Evolutionary conservation across 1,139 yeast species (phyloP), one percentile per base, ranked within the genome.

Genomic region (Debaryomycetaceae sp.): DNA sequence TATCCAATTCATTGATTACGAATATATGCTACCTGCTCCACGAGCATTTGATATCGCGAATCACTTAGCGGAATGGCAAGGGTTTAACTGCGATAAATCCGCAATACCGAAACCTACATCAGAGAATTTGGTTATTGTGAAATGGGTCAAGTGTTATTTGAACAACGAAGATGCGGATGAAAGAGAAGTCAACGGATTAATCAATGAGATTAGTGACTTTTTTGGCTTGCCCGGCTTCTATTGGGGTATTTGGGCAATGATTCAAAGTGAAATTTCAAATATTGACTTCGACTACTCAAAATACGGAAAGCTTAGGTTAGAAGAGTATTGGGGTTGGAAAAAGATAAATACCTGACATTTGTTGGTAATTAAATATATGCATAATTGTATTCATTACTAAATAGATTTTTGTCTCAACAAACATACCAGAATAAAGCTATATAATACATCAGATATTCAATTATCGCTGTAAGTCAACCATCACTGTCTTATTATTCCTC

Each of bases 41-140:
- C 65, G 93, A 46, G 93, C 88, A 0, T 87, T 85, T 59, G 95
- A 87, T 59, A 80, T 87, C 22, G 89, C 95, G n/a, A 87, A 87
- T 59, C 95, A 87, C 62, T 81, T 87, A 54, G 84, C 86, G 59
- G 95, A 87, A 63, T 87, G 93, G 93, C 95, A 87, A 59, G 95
- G 95, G 1, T 85, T 84, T 54, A 81, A 83, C 49, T 87, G 95
- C 61, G 80, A 82, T 50, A 72, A 78, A 23, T 64, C 72, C 9
- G 76, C 78, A 6, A 83, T 86, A 36, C 91, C 89, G 0, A 60
- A 62, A 7, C 86, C 87, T 1, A 45, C 65, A 0, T 51, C 50
- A 5, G 46, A 58, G 4, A 81, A 83, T 51, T 68, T 68, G 0
- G 65, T 72, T 1, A 61, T 85, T 56, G 67, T 78, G 2, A 63